These are phyloP conservation scores for Aspergillus tubingensis DNA, from an alignment of 2,329 filamentous ascomycete species.

Conservation along the genomic window DNA sequence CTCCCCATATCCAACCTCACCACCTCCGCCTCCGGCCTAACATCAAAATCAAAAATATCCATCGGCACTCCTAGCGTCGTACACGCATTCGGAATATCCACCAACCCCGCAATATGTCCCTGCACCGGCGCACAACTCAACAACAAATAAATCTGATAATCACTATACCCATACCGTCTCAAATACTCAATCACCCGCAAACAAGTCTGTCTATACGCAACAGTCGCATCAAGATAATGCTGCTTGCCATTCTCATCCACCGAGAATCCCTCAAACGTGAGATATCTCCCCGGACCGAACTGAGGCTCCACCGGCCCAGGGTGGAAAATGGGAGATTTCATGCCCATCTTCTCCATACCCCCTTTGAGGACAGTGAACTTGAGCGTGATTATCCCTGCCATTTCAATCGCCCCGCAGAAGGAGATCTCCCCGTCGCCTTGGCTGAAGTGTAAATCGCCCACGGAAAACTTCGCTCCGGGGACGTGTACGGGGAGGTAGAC, in stretches of 20 bases:
- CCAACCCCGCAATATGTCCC: slow-evolving; percentile 84
- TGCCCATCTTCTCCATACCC: slow-evolving; percentile 70
- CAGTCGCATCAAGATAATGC: slow-evolving; percentile 81
- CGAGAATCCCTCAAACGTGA: slow-evolving; percentile 88
- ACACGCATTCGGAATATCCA: slow-evolving; percentile 88
- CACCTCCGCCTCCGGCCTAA: slow-evolving; percentile 65
- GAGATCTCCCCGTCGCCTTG: slow-evolving; percentile 90
- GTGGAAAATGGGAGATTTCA: slow-evolving; percentile 82
- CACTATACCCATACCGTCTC: slow-evolving; percentile 66
- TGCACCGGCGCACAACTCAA: slow-evolving; percentile 84
- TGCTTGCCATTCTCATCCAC: slow-evolving; percentile 88
- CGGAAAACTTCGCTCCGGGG: slow-evolving; percentile 81
- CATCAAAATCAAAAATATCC: slow-evolving; percentile 95
- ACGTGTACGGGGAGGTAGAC: slow-evolving; percentile 89
- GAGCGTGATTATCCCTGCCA: slow-evolving; percentile 87
- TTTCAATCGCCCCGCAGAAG: slow-evolving; percentile 89
- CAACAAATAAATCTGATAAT: slow-evolving; percentile 83
- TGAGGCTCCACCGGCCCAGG: slow-evolving; percentile 86
- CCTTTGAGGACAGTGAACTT: slow-evolving; percentile 86
- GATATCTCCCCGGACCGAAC: slow-evolving; percentile 77
- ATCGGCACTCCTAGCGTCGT: slow-evolving; percentile 86
- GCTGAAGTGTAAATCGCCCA: slow-evolving; percentile 84
- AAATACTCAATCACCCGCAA: slow-evolving; percentile 79
- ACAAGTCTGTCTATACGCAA: slow-evolving; percentile 82
- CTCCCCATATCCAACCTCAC: slow-evolving; percentile 67